These are phyloP conservation scores for Pichia phayaonensis DNA, from an alignment of 805 yeast species.

Conservation along the genomic window DNA sequence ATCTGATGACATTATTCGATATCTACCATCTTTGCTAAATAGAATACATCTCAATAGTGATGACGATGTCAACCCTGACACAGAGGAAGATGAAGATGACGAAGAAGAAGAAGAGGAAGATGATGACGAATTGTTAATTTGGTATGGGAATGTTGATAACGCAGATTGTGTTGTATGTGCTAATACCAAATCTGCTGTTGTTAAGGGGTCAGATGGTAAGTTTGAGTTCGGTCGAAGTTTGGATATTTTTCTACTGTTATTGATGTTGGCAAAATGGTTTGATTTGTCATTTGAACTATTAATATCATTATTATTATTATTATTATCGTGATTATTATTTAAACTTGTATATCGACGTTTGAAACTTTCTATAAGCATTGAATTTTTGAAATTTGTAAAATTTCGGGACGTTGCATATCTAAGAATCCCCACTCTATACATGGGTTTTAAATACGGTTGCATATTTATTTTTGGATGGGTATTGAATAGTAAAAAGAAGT, in stretches of 20 bases:
- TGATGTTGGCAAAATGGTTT: not conserved
- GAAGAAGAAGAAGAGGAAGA: not conserved
- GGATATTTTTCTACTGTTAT: not conserved
- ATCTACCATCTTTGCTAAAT: conserved; percentile 39
- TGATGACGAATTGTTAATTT: conserved; percentile 1
- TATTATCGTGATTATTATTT: not conserved
- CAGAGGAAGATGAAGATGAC: not conserved
- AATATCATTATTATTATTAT: not conserved
- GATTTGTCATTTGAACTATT: not conserved
- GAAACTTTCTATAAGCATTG: not conserved
- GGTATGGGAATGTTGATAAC: conserved; percentile 7
- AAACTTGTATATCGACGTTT: not conserved
- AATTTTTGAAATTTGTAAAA: not conserved
- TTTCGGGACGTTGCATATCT: not conserved
- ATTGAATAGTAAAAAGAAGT: too few species aligned
- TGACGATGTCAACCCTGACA: conserved; percentile 2
- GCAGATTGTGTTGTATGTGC: conserved; percentile 5
- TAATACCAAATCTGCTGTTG: conserved; percentile 5
- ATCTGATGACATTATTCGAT: conserved; percentile 38
- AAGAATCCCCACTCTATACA: not conserved
- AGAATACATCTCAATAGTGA: conserved; percentile 36
- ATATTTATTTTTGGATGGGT: not conserved
- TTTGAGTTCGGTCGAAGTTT: not conserved
- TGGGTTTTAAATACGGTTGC: not conserved
- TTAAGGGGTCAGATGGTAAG: not conserved